A percentile compares a stretch with the other conserved stretches of the same genome.
Conservation (phyloP, 352 stramenopile species). For the Albugo laibachii region DNA sequence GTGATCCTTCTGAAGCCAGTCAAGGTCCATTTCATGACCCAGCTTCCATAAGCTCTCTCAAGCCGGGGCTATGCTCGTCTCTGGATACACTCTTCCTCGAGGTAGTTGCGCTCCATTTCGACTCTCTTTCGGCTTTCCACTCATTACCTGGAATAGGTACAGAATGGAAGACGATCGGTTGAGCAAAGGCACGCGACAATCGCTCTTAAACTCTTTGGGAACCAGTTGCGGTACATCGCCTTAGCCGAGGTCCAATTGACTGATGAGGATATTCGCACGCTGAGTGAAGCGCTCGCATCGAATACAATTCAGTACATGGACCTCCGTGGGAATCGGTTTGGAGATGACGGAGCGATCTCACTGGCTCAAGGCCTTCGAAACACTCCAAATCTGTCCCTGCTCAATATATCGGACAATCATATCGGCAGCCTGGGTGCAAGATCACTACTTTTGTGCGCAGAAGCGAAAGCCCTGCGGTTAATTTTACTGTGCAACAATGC, state of each 20-base stretch:
- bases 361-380: constrained; percentile 22
- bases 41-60: too few species aligned
- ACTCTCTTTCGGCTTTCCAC: too few species aligned
- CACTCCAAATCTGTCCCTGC: constrained; percentile 21
- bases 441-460: constrained; percentile 15
- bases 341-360: constrained; percentile 15
- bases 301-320: constrained; percentile 37
- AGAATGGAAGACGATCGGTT: too few species aligned
- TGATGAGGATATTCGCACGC: constrained; percentile 13
- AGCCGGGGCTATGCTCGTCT: too few species aligned
- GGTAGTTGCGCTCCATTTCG: too few species aligned
- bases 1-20: too few species aligned
- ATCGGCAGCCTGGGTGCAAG: constrained; percentile 24
- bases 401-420: constrained; percentile 42
- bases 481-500: constrained; percentile 45
- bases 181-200: neutral
- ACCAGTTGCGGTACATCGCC: constrained; percentile 19
- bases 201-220: neutral
- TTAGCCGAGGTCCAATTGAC: constrained; percentile 21
- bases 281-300: constrained; percentile 27
- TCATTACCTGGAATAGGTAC: too few species aligned
- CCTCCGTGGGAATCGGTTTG: constrained; percentile 30
- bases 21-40: too few species aligned
- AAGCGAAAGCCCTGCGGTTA: constrained; percentile 10
- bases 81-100: too few species aligned